Base-by-base conservation (phyloP, 1,284 basidiomycete species). In the Hymenochaete sp. region DNA sequence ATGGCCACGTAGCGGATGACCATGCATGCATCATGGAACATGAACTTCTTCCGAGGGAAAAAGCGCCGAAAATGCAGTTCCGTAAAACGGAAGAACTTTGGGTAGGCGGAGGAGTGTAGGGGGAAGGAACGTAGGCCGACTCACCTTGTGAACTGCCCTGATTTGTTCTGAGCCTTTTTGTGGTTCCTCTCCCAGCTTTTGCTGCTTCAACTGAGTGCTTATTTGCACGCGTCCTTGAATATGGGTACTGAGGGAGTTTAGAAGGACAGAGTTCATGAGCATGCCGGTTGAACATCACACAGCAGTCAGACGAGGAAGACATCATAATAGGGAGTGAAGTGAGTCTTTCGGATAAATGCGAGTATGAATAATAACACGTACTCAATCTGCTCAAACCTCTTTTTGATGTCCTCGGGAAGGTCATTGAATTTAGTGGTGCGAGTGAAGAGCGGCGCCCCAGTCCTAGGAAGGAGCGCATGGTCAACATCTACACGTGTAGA, bases 351-450 rank as follows among this genome's bases (percentile, higher is more conserved):
- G 27, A 22, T 14, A 25, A 18, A 7, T 8, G 8, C 26, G 21
- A 16, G n/a, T 51, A 48, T 42, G 19, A 37, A n/a, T 11, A 21
- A 44, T 19, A 32, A 14, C 33, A 40, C 29, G 13, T 54, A 90
- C 87, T 91, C 86, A 41, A 90, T 72, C 29, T 65, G 61, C 57
- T 90, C 87, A 19, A 90, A 68, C 4, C 63, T 67, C 51, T 64
- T 77, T 60, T 78, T 82, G 29, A 79, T 53, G 1, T 74, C 69
- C 44, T 90, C 86, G 0, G 85, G 79, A 13, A 90, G 62, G 57
- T 91, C 87, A 42, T 91, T 88, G 61, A 88, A 91, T 58, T 86
- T 89, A 0, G 85, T 86, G 0, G 77, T 73, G 58, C 79, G 85
- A 13, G 72, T 75, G 55, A 86, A 81, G 1, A 69, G 60, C n/a